These are phyloP conservation scores for Inosperma sp. DNA, from an alignment of 768 basidiomycete genomes.

Conservation along the genomic window DNA sequence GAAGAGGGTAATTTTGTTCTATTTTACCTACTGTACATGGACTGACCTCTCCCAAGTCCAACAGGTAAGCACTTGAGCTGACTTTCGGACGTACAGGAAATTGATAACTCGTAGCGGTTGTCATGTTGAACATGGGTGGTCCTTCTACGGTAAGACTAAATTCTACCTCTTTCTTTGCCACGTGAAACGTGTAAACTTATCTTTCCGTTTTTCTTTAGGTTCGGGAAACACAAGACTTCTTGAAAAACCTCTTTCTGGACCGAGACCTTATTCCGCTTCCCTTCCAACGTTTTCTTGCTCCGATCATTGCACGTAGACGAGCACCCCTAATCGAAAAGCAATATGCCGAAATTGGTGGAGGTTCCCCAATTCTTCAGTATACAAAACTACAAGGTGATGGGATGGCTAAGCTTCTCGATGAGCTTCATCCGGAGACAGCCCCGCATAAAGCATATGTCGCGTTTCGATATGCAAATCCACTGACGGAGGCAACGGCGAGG, in stretches of 20 bases:
- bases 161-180: background rate
- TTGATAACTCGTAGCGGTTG: constrained; percentile 54
- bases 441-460: constrained; percentile 96
- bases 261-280: constrained; percentile 94
- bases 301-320: constrained; percentile 81
- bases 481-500: constrained; percentile 76
- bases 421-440: constrained; percentile 87
- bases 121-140: constrained; percentile 99
- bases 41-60: too few species aligned
- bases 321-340: constrained; percentile 93
- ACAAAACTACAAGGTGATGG: constrained; percentile 83
- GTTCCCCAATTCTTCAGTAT: constrained; percentile 91
- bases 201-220: constrained; percentile 46
- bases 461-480: constrained; percentile 88
- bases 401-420: constrained; percentile 89
- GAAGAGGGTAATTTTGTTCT: too few species aligned
- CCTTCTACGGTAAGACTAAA: constrained; percentile 69
- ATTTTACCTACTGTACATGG: too few species aligned
- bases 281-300: constrained; percentile 83
- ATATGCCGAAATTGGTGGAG: constrained; percentile 92
- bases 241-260: constrained; percentile 88
- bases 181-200: constrained; percentile 5
- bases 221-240: constrained; percentile 87
- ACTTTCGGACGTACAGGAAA: constrained; percentile 14
- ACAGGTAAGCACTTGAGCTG: constrained; percentile 44